Conservation (phyloP, 148 eudicot genomes). For the Cornus controversa region DNA sequence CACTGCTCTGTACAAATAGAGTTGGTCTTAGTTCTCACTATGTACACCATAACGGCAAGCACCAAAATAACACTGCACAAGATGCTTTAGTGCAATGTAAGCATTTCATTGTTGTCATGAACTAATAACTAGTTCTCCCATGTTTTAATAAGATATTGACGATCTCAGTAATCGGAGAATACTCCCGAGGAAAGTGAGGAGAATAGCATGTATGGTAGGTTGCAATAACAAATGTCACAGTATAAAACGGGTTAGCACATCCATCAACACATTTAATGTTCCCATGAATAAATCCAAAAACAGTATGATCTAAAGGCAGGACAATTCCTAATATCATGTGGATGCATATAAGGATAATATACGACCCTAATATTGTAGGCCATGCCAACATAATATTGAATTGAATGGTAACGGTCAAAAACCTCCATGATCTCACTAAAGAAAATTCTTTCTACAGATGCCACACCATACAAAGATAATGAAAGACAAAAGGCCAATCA, state of each 20-base stretch:
- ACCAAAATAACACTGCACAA: neutral
- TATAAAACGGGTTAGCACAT: neutral
- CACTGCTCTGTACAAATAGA: too few species aligned
- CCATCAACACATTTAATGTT: neutral
- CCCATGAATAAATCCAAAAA: neutral
- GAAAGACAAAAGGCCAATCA: neutral
- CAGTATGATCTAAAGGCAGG: neutral
- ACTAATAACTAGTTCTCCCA: neutral
- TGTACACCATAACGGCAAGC: neutral
- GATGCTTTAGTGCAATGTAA: neutral
- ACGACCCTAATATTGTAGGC: neutral
- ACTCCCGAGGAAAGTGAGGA: neutral
- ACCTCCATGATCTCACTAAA: slow-evolving; percentile 4
- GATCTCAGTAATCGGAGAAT: neutral
- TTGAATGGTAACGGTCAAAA: neutral
- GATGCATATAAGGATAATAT: neutral
- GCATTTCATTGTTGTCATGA: neutral
- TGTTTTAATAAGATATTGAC: neutral
- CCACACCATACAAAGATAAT: neutral
- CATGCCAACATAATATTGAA: neutral
- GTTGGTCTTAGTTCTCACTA: neutral
- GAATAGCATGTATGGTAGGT: neutral
- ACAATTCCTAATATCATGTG: neutral
- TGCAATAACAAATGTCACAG: neutral
- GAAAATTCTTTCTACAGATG: neutral